phyloP scores from a whole-genome alignment of 495 filamentous ascomycete species.

The Lasiosphaeria miniovina region DNA sequence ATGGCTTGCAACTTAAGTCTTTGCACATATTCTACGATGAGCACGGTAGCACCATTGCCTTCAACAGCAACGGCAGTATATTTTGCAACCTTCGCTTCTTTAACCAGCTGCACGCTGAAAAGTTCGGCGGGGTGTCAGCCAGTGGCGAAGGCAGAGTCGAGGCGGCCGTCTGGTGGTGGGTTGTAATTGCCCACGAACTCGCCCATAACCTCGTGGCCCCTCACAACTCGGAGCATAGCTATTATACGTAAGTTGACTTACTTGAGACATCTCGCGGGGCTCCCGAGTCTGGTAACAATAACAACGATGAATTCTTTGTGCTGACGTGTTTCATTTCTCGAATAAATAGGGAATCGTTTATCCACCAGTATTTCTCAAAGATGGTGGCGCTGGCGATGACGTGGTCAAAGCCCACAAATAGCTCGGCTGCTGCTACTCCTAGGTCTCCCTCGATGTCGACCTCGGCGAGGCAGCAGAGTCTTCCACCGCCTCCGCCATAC shows the following conservation, averaged over 20 bases:
- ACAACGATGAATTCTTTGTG: not conserved
- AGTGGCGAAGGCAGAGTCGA: slow-evolving; percentile 49
- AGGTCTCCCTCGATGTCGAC: not conserved
- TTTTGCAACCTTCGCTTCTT: slow-evolving; percentile 95
- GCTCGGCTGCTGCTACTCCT: not conserved
- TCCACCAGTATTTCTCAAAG: slow-evolving; percentile 47
- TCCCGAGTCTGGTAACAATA: no score
- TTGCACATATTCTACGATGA: slow-evolving; percentile 89
- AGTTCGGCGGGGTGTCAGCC: slow-evolving; percentile 18
- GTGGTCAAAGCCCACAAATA: slow-evolving; percentile 8
- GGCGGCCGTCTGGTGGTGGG: slow-evolving; percentile 85
- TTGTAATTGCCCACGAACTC: slow-evolving; percentile 86
- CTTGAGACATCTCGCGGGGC: no score
- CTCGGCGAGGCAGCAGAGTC: not conserved
- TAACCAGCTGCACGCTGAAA: slow-evolving; percentile 64
- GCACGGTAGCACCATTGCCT: slow-evolving; percentile 78
- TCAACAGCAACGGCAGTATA: slow-evolving; percentile 79
- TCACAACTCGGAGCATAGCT: slow-evolving; percentile 80
- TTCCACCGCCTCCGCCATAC: slow-evolving; percentile 24
- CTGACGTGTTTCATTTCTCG: not conserved
- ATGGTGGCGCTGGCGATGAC: slow-evolving; percentile 43
- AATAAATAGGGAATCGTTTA: slow-evolving; percentile 44
- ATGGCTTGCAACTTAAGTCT: slow-evolving; percentile 56
- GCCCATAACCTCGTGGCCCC: slow-evolving; percentile 85
- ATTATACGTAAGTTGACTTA: slow-evolving; percentile 63